Evolutionary conservation across 129 eudicot genomes (phyloP).

Genomic region (Dittrichia graveolens): DNA sequence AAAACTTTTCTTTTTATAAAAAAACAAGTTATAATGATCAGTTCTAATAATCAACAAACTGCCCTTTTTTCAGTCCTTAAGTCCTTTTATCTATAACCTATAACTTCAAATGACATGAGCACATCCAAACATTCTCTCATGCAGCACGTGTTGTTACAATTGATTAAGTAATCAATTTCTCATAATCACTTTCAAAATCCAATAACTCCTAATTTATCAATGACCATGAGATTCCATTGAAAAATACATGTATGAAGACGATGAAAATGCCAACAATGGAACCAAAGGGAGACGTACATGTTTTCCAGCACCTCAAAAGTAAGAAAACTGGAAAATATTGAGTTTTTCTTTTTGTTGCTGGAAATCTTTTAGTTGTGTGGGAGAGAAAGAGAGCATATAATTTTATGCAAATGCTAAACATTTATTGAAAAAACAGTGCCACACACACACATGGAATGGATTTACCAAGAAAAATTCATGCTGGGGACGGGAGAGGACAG

Average conservation of each 20-base stretch:
- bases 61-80: background rate
- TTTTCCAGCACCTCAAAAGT: conserved; percentile 15
- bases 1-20: too few species aligned
- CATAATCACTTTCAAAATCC: background rate
- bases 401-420: background rate
- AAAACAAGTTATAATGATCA: too few species aligned
- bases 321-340: conserved; percentile 10
- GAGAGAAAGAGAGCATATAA: background rate
- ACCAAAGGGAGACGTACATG: background rate
- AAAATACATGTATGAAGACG: background rate
- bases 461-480: conserved; percentile 90
- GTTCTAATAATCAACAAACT: too few species aligned
- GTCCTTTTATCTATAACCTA: background rate
- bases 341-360: conserved; percentile 4
- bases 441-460: background rate
- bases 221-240: background rate
- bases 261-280: background rate
- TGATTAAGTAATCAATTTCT: background rate
- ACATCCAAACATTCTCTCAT: background rate
- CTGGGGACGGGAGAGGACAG: conserved; percentile 95
- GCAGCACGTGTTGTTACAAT: background rate
- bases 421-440: background rate
- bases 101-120: background rate
- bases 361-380: background rate
- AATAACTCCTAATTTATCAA: background rate